Evolutionary conservation across 2,329 filamentous ascomycete genomes (phyloP), one percentile per base, ranked within the genome.

Genomic region (Claviceps maximensis): DNA sequence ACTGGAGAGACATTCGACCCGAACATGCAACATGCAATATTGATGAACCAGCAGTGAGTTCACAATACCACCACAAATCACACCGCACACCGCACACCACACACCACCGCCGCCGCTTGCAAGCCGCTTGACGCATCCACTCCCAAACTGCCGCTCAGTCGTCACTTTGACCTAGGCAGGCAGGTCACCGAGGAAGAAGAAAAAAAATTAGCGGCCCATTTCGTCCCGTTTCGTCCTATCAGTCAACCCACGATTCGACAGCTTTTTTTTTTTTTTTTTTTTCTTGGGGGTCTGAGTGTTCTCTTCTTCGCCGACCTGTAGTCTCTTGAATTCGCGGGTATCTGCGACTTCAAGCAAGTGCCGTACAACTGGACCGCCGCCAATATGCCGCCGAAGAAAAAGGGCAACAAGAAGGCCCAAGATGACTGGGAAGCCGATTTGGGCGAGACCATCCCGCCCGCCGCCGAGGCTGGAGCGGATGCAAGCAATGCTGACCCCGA

Each of bases 341-440:
- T 45, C 15, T 27, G 8, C 27, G 15, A 25, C 5, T 25, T 4
- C 42, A 45, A 25, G 42, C 7, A 45, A 53, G 9, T 38, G 27
- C 47, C 41, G 46, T 19, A n/a, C 46, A 29, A 50, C 31, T 47
- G 47, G 45, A 56, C 48, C 55, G 67, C 58, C 60, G 56, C 56
- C 69, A 76, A 70, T 56, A 97, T 96, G 91, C 74, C 90, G 65
- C 90, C 90, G 57, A 96, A 96, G 76, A 94, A 93, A 79, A 96
- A 95, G 80, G 75, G 74, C 62, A 86, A 84, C 68, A 94, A 91
- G 77, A 84, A 82, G 68, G 81, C 76, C 66, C 81, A 87, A 66
- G 88, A 95, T 65, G 89, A 96, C 76, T 96, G 91, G 91, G 93
- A 97, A 70, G 83, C 87, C 53, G 89, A 95, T 58, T 77, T 96